Evolutionary conservation across 2,329 filamentous ascomycete species (phyloP).

Genomic region (Arthrinium puccinioides): DNA sequence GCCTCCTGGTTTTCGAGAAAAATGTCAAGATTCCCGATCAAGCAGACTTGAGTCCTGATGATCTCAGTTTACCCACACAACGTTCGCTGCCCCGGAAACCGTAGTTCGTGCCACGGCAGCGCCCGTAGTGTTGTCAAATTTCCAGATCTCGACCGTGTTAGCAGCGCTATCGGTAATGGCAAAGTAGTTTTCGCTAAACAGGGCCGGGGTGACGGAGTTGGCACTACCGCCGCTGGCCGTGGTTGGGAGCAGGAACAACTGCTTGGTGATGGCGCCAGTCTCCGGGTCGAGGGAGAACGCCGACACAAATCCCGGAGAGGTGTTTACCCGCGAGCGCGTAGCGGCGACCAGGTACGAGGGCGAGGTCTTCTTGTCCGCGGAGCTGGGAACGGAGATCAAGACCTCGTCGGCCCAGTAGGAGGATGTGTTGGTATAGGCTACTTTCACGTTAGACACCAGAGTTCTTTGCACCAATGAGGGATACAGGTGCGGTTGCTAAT

Average conservation of each 20-base stretch:
- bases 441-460: neutral
- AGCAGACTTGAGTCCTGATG: too few relatives aligned
- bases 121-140: conserved; percentile 10
- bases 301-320: conserved; percentile 19
- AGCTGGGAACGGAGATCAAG: conserved; percentile 11
- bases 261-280: conserved; percentile 16
- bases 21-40: too few relatives aligned
- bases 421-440: conserved; percentile 12
- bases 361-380: conserved; percentile 4
- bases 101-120: conserved; percentile 8
- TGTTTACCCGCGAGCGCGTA: conserved; percentile 11
- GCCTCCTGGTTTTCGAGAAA: too few relatives aligned
- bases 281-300: conserved; percentile 17
- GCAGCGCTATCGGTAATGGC: conserved; percentile 19
- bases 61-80: too few relatives aligned
- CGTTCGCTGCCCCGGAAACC: conserved; percentile 8
- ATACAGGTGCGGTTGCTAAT: conserved; percentile 2
- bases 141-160: conserved; percentile 23
- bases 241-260: conserved; percentile 19
- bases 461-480: neutral
- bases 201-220: conserved; percentile 18
- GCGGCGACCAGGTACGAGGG: conserved; percentile 16
- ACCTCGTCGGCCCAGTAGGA: conserved; percentile 19
- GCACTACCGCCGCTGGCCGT: conserved; percentile 19
- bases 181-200: conserved; percentile 20